Percentiles rank a stretch among this genome's conserved stretches.
phyloP scores from a whole-genome alignment of 345 rosid genomes.

The Brassica nigra region DNA sequence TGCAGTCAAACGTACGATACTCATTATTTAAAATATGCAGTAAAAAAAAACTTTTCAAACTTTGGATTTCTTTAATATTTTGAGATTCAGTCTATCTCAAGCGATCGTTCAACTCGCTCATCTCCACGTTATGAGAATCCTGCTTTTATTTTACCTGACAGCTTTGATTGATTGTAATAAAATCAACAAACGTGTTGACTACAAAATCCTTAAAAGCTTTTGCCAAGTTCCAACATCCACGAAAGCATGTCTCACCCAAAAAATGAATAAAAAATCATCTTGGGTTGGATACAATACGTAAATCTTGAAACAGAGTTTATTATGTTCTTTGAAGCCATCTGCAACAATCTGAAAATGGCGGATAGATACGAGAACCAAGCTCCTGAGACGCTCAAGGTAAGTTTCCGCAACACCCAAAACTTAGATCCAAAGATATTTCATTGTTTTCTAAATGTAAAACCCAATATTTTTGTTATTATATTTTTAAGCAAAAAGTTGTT shows the following conservation, averaged over 20 bases:
- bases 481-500: neutral
- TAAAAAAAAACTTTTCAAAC: constrained; percentile 10
- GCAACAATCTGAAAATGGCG: constrained; percentile 19
- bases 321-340: constrained; percentile 59
- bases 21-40: neutral
- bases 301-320: constrained; percentile 44
- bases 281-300: constrained; percentile 13
- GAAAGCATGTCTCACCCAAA: neutral
- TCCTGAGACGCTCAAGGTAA: constrained; percentile 29
- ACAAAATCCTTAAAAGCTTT: neutral
- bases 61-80: neutral
- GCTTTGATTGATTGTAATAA: neutral
- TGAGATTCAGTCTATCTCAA: neutral
- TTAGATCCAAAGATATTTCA: constrained; percentile 2
- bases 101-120: neutral
- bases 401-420: constrained; percentile 6
- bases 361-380: constrained; percentile 11
- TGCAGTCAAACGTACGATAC: neutral
- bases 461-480: neutral
- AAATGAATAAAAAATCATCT: neutral
- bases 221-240: neutral
- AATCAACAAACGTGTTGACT: neutral
- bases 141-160: neutral
- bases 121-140: constrained; percentile 18
- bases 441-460: neutral